phyloP scores from a whole-genome alignment of 176 grass and related monocot species.

The Oryza glumipatula region DNA sequence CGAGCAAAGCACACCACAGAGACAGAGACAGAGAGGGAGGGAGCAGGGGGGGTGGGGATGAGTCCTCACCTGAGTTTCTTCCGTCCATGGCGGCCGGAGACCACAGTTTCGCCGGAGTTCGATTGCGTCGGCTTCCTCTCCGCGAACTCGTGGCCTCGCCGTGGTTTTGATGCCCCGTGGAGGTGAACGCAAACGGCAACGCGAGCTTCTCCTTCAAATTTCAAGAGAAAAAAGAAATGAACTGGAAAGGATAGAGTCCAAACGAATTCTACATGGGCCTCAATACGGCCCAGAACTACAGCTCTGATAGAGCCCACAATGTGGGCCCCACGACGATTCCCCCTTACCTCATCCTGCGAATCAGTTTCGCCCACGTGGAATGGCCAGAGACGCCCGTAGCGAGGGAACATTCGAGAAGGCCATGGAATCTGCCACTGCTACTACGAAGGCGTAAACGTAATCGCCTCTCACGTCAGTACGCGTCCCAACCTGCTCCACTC shows the following conservation, averaged over 20 bases:
- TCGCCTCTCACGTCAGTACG: background rate
- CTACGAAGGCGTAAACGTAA: background rate
- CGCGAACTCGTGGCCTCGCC: no score
- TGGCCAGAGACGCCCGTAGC: background rate
- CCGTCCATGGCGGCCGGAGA: background rate
- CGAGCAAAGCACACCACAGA: background rate
- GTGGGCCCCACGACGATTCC: background rate
- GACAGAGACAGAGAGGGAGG: background rate
- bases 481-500: slow-evolving; percentile 11
- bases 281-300: no score
- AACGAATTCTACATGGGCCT: background rate
- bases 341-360: background rate
- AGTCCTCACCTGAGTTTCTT: background rate
- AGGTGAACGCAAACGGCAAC: no score
- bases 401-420: background rate
- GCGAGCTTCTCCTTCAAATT: no score
- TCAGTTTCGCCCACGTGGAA: background rate
- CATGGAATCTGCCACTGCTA: background rate
- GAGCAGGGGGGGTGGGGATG: background rate
- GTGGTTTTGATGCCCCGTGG: no score
- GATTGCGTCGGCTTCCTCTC: background rate
- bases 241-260: background rate
- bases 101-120: background rate
- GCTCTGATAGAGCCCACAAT: no score
- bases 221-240: no score